Evolutionary conservation across 176 grass and related monocot genomes (phyloP), one percentile per base, ranked within the genome.

Genomic region (Zea mays): DNA sequence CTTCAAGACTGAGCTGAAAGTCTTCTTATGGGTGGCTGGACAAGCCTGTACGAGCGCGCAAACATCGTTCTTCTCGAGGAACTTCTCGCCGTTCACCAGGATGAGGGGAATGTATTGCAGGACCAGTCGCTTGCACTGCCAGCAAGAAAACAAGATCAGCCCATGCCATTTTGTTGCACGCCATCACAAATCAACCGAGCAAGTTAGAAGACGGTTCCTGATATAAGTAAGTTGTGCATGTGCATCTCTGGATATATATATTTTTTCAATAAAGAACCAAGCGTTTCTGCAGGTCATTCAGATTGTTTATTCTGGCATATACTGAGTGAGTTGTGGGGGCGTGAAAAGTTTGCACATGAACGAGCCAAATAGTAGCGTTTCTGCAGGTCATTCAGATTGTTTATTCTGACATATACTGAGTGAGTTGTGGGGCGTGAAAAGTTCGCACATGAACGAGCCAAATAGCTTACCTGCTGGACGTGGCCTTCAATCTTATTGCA

Each of bases 61-160:
- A 27, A 98, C 45, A 79, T 95, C 87, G 54, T 84, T 94, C 74
- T 87, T 92, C 85, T 95, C 87, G 0, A 98, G 81, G 43, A 94
- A 98, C 70, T 94, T 98, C 83, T 94, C 96, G 9, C 96, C 87
- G 54, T 94, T 95, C 9, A 92, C 65, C 68, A 98, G 66, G 66
- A 98, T 90, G 27, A 98, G 92, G 44, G 92, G 96, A 10, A 83
- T 65, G 54, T 98, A 98, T 20, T 92, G 87, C 70, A 98, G 85
- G 72, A 98, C 92, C 82, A 98, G 19, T 57, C 75, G 81, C 86
- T 98, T 98, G 92, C 96, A 98, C 96, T 98, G 81, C 38, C 12
- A 80, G 8, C 67, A 61, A 21, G 42, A 74, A 8, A 62, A 39
- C 38, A 10, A 81, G 16, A 76, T 79, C 9, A 43, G 46, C 3